Evolutionary conservation across 75 land plant species (phyloP).

Genomic region (Pseudotsuga menziesii): DNA sequence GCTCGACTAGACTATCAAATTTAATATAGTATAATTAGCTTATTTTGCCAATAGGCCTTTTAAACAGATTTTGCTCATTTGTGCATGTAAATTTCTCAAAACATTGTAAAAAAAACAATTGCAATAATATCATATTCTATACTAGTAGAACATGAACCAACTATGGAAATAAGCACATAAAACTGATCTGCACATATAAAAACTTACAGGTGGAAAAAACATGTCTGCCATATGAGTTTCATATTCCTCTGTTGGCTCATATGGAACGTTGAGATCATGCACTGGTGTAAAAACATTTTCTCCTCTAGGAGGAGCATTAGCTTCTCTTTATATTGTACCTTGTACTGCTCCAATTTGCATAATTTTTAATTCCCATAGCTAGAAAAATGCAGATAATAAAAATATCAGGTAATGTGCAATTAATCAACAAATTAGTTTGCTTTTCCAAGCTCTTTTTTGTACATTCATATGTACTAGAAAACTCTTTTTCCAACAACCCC

Average conservation of each 20-base stretch:
- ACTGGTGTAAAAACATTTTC: slow-evolving; percentile 47
- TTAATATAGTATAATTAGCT: background rate
- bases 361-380: slow-evolving; percentile 96
- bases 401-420: background rate
- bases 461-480: background rate
- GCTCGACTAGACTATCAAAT: background rate
- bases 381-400: background rate
- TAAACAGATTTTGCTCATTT: background rate
- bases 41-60: background rate
- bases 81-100: background rate
- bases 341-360: slow-evolving; percentile 82
- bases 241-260: slow-evolving; percentile 88
- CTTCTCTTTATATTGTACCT: slow-evolving; percentile 30
- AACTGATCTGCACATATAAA: background rate
- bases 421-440: background rate
- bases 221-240: slow-evolving; percentile 93
- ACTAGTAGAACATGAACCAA: background rate
- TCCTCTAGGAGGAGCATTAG: slow-evolving; percentile 30
- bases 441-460: background rate
- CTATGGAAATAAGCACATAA: background rate
- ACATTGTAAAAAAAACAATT: background rate
- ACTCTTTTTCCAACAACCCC: background rate
- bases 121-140: background rate
- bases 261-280: slow-evolving; percentile 94
- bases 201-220: slow-evolving; percentile 80